phyloP scores from a whole-genome alignment of 169 alveolate species.

The Toxoplasma gondii region DNA sequence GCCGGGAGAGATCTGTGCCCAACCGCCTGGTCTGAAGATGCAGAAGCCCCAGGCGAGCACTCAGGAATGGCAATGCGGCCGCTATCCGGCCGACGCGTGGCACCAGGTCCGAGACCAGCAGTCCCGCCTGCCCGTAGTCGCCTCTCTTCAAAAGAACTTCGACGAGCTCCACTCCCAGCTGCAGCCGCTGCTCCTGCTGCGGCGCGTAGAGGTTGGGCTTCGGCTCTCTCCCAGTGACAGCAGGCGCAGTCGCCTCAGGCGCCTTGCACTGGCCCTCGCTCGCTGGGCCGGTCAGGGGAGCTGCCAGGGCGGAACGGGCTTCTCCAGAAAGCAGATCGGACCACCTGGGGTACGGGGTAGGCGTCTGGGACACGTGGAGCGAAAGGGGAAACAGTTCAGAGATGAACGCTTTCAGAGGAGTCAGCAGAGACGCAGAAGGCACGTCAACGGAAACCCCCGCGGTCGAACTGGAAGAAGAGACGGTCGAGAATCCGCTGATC shows the following conservation, averaged over 20 bases:
- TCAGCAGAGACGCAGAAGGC: not conserved
- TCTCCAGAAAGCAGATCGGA: not conserved
- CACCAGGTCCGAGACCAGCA: not conserved
- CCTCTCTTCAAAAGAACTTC: not conserved
- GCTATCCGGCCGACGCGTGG: not conserved
- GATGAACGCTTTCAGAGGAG: constrained; percentile 4
- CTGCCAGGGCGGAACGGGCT: not conserved
- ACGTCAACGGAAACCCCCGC: not conserved
- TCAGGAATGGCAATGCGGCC: constrained; percentile 1
- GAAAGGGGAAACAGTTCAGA: not conserved
- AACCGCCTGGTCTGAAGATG: not conserved
- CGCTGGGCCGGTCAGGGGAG: not conserved
- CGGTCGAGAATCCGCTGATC: not conserved
- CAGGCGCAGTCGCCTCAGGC: not conserved
- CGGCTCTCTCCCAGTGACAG: not conserved
- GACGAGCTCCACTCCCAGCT: constrained; percentile 9
- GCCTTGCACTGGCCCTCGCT: not conserved
- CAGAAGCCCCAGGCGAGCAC: constrained; percentile 35
- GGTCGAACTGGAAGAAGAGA: not conserved
- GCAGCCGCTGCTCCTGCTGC: constrained; percentile 20
- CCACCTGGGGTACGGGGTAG: not conserved
- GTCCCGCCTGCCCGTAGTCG: not conserved
- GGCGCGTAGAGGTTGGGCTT: constrained; percentile 10
- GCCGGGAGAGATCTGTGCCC: not conserved
- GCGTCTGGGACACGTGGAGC: not conserved